Evolutionary conservation across 2,329 filamentous ascomycete genomes (phyloP).

Genomic region (Arthrinium phaeospermum): DNA sequence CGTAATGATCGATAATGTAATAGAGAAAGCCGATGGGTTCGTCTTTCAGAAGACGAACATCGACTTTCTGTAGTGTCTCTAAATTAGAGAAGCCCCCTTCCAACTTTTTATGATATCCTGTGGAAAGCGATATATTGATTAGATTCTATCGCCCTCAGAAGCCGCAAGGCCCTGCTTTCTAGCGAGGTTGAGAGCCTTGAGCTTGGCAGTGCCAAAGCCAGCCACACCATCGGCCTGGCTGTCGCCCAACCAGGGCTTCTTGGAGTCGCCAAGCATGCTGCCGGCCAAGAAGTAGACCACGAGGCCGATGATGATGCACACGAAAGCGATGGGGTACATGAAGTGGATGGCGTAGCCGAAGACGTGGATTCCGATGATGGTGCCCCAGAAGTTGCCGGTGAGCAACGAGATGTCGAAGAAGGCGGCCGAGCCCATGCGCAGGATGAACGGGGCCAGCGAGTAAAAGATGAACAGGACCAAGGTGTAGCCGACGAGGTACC

Average conservation of each 20-base stretch:
- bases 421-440: slow-evolving; percentile 87
- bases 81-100: not conserved
- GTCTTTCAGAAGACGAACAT: not conserved
- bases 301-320: slow-evolving; percentile 86
- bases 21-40: not conserved
- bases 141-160: slow-evolving; percentile 21
- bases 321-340: slow-evolving; percentile 95
- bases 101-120: not conserved
- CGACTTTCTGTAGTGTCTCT: not conserved
- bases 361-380: slow-evolving; percentile 87
- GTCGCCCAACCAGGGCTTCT: slow-evolving; percentile 93
- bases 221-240: slow-evolving; percentile 82
- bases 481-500: slow-evolving; percentile 91
- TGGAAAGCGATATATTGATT: not conserved
- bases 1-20: not conserved
- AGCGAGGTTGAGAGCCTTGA: slow-evolving; percentile 69
- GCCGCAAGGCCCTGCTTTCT: slow-evolving; percentile 44
- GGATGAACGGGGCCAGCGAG: slow-evolving; percentile 81
- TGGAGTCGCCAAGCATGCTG: slow-evolving; percentile 80
- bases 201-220: slow-evolving; percentile 85
- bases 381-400: slow-evolving; percentile 96
- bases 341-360: slow-evolving; percentile 83
- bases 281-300: slow-evolving; percentile 87
- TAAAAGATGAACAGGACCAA: slow-evolving; percentile 86
- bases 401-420: slow-evolving; percentile 97